Evolutionary conservation across 139 green algal genomes (phyloP), one percentile per base, ranked within the genome.

Genomic region (Ettlia oleoabundans): DNA sequence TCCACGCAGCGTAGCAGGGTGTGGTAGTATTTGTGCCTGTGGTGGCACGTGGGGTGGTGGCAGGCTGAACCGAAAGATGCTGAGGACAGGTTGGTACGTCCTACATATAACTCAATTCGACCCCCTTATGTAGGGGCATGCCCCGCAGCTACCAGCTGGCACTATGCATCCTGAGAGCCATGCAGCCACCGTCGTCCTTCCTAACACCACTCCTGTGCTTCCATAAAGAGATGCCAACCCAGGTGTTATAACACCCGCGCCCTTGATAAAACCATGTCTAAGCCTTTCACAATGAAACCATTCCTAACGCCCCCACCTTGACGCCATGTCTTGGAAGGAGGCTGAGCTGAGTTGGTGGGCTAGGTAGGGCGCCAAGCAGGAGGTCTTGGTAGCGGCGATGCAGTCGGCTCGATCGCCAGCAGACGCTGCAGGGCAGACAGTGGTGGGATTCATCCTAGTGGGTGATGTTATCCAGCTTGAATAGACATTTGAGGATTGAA

Each of bases 301-400:
- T 65, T 22, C 55, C 55, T n/a, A 65, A 9, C 21, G 18, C 55
- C 55, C 70, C 0, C 66, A 82, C 81, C 86, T 82, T 2, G 62
- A 67, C 33, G 47, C 77, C 86, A 95, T 93, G 85, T 95, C 91
- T 19, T 88, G 85, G 55, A 96, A 94, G 8, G 90, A 89, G 8
- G 89, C 86, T 19, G 70, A 35, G 3, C 26, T 38, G 64, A 96
- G 84, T 80, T 95, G 80, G 9, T 73, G 75, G 1, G 82, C 51
- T 41, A 94, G 62, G 62, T 93, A 75, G 26, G 85, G 82, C 51
- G 87, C 30, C 77, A 91, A 65, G 52, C 82, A 90, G 53, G 76
- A 80, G 37, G 3, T 53, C 0, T 26, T 24, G 13, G 83, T 43
- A 10, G 80, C 78, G 53, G 75, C 73, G 2, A 87, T 62, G 40